These are phyloP conservation scores for Samsoniella hepiali DNA, from an alignment of 2,329 filamentous ascomycete species.

Conservation along the genomic window DNA sequence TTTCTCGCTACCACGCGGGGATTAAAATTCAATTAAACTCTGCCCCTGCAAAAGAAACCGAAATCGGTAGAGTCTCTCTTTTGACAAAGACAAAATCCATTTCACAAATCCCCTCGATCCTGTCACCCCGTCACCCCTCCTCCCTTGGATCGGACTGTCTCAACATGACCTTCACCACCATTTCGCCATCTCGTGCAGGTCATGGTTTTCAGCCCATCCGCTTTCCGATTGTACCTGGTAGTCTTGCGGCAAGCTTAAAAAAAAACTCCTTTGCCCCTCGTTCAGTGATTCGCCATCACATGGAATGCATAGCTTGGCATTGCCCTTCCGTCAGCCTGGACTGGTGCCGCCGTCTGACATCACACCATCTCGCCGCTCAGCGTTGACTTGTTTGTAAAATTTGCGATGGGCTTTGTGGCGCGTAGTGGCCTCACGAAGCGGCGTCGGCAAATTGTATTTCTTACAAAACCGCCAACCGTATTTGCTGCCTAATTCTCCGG, in stretches of 20 bases:
- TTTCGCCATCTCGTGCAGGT: not conserved
- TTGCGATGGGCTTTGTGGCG: not conserved
- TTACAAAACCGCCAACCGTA: not conserved
- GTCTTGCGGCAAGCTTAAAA: not conserved
- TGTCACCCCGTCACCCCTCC: not conserved
- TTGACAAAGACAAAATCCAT: constrained; percentile 4
- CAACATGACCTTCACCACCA: not conserved
- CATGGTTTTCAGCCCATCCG: not conserved
- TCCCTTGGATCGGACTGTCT: constrained; percentile 8
- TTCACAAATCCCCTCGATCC: not conserved
- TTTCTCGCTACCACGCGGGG: not conserved
- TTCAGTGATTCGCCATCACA: not conserved
- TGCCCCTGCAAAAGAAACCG: not conserved
- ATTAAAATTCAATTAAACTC: constrained; percentile 4
- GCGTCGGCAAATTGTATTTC: not conserved
- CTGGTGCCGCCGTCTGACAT: constrained; percentile 1
- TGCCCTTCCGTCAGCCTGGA: not conserved
- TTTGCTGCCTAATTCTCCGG: not conserved
- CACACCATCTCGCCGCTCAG: not conserved
- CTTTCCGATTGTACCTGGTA: not conserved
- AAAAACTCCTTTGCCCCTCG: not conserved
- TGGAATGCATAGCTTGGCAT: not conserved
- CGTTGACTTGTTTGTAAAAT: not conserved
- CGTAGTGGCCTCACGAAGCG: not conserved
- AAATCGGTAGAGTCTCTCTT: not conserved